Evolutionary conservation across 495 filamentous ascomycete species (phyloP).

Genomic region (Bathelium albidoporum): DNA sequence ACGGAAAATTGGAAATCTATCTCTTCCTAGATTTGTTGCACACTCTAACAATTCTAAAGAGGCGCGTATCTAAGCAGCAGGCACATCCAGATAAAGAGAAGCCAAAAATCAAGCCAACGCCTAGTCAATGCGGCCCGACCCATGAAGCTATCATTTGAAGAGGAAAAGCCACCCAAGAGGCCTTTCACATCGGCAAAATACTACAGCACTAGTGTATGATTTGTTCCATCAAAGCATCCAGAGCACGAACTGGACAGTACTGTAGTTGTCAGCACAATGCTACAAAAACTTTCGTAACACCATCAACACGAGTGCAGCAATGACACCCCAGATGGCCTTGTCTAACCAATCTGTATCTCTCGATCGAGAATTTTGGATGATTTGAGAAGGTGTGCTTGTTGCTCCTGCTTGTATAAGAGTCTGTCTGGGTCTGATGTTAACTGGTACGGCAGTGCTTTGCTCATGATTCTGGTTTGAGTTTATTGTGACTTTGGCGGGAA

Average conservation of each 20-base stretch:
- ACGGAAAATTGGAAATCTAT: too few species aligned
- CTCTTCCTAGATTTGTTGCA: background rate
- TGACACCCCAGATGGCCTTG: conserved; percentile 44
- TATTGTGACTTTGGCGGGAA: conserved; percentile 1
- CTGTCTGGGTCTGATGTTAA: conserved; percentile 13
- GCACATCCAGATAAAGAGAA: too few species aligned
- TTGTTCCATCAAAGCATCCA: too few species aligned
- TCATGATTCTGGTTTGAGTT: background rate
- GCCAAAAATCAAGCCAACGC: background rate
- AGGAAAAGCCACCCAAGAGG: too few species aligned
- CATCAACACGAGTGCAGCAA: conserved; percentile 42
- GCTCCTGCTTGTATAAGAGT: conserved; percentile 4
- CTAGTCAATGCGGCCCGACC: background rate
- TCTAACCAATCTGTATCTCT: conserved; percentile 49
- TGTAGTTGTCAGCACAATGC: background rate
- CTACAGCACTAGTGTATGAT: too few species aligned
- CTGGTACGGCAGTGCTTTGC: conserved; percentile 5
- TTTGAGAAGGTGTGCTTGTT: background rate
- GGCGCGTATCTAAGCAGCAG: too few species aligned
- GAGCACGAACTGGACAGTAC: too few species aligned
- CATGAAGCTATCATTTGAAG: too few species aligned
- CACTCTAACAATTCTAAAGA: background rate
- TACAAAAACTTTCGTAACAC: conserved; percentile 36
- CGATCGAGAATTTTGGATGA: conserved; percentile 6
- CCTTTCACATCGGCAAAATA: too few species aligned